Conservation (phyloP, 768 basidiomycete genomes). For the Mycena rebaudengoi region DNA sequence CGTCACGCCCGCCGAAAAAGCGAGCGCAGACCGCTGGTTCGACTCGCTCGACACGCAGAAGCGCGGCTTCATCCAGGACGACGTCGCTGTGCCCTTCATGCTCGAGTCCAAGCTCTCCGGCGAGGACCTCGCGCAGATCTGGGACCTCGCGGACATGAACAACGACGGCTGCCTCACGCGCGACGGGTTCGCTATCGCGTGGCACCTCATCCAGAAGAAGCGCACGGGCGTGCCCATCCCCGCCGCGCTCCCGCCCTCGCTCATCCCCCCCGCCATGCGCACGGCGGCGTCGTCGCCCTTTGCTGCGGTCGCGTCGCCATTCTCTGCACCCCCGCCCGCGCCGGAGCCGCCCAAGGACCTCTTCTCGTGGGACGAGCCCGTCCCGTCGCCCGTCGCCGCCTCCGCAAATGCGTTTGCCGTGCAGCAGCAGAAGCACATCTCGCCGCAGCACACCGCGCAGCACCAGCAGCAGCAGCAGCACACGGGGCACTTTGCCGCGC, state of each 20-base stretch:
- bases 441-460: conserved; percentile 45
- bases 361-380: conserved; percentile 64
- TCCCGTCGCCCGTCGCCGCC: conserved; percentile 52
- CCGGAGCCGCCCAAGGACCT: conserved; percentile 55
- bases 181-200: conserved; percentile 95
- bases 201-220: conserved; percentile 91
- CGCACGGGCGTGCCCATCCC: conserved; percentile 84
- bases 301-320: conserved; percentile 35
- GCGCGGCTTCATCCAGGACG: conserved; percentile 88
- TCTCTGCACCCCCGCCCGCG: conserved; percentile 52
- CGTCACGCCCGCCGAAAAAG: conserved; percentile 83
- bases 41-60: conserved; percentile 79
- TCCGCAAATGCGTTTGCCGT: conserved; percentile 47
- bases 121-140: conserved; percentile 87
- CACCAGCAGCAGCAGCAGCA: too few species aligned
- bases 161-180: conserved; percentile 87
- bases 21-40: conserved; percentile 80
- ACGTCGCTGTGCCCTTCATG: conserved; percentile 96
- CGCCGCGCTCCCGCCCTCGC: conserved; percentile 66
- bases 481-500: conserved; percentile 38
- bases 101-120: conserved; percentile 86
- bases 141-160: conserved; percentile 94
- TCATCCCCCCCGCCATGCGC: conserved; percentile 88
- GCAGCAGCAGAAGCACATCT: conserved; percentile 38
- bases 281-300: conserved; percentile 50